Base-by-base conservation (phyloP, 2,329 filamentous ascomycete genomes). In the Pseudopithomyces maydicus region DNA sequence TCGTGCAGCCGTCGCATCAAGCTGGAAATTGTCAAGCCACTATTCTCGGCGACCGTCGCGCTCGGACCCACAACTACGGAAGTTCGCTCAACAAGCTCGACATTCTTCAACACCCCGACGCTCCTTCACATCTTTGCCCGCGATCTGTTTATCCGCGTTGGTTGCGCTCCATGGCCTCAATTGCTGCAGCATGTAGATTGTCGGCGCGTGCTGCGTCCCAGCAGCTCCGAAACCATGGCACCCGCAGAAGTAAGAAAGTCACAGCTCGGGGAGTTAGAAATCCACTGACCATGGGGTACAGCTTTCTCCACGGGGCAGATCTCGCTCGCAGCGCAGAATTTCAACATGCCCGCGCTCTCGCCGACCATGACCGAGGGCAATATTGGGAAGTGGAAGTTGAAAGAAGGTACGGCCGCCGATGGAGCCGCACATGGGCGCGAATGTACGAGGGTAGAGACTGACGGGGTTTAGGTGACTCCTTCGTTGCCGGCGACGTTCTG, bases 321-420 rank as follows among this genome's bases (percentile, higher is more conserved):
- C 66, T 82, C 81, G 68, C 82, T 88, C 67, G 91, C 89, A 48
- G 92, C 91, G 22, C 89, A 92, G 63, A 95, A 93, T 78, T 92
- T 96, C 79, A 90, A 88, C 54, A 96, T 96, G 92, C 92, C 92
- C 23, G 92, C 92, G 39, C 84, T 96, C 62, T 96, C 91, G 60
- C 92, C 92, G 54, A 96, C 92, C 55, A 96, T 96, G 92, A 96
- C 91, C 61, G 92, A 96, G 78, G 92, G 92, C 59, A 95, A 92
- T 78, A 96, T 96, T 71, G 85, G 90, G 46, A 85, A 79, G 59
- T 96, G 92, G 92, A 90, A 88, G 76, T 84, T 96, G 70, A 94
- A 94, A 78, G 92, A 96, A 80, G 92, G 81, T 79, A 72, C 58
- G 65, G 61, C 36, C 32, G 17, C 55, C 32, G n/a, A 23, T 35